Base-by-base conservation (phyloP, 2,329 filamentous ascomycete genomes). In the Xylariaceae sp. region DNA sequence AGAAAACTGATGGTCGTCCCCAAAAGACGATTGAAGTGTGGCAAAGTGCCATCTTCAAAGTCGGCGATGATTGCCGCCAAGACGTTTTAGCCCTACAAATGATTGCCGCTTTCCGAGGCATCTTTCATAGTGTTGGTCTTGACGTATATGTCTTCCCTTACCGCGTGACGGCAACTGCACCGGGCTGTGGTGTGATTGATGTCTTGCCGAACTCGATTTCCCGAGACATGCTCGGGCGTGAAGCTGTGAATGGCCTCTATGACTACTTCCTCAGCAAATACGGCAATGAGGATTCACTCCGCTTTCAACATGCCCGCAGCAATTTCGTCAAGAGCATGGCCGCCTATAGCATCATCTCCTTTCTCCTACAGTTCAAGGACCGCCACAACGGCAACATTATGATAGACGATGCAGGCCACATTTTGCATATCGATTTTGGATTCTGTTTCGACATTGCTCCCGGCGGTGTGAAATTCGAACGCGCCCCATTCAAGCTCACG, bases 281-380 rank as follows among this genome's bases (percentile, higher is more conserved):
- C 70, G 94, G 94, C 61, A 94, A 94, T 65, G 92, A 97, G 72
- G 91, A 97, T 71, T 95, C 89, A 1, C 86, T 96, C 48, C 85
- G 86, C 40, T 99, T 96, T 79, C 95, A 99, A 72, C 87, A 92
- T 71, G 94, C 94, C 8, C 87, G 94, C 59, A 91, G 83, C 74
- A 97, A 97, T 73, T 99, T 99, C 69, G 91, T 99, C 73, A 99
- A 99, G 76, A 94, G 88, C 68, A 97, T 99, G 94, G 94, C 95
- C 0, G 95, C 94, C 9, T 99, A 99, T 76, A 95, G 89, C 19
- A 87, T 99, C 66, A 97, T 99, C 62, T 95, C 90, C 0, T 99
- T 95, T 74, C 78, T 99, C 11, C 77, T 99, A 39, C 95, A 99
- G 68, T 97, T 99, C 85, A 99, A 99, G 73, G 94, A 99, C 70